These are phyloP conservation scores for Fusarium tuaranense DNA, from an alignment of 2,329 filamentous ascomycete species.

Conservation along the genomic window DNA sequence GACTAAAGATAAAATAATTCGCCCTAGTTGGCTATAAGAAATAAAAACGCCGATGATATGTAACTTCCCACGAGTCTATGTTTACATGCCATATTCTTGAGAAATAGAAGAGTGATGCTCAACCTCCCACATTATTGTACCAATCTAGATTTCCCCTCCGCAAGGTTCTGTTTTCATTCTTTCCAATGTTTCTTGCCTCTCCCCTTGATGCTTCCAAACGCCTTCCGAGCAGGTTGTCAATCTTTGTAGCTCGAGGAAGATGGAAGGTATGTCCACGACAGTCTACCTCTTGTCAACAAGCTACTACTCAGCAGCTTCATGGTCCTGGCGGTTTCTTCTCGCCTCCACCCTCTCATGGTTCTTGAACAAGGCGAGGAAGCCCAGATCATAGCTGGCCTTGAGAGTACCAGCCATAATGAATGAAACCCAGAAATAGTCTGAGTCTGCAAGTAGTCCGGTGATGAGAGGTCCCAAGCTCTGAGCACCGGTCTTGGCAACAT, in stretches of 20 bases:
- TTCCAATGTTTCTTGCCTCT: background rate
- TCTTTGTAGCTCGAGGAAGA: background rate
- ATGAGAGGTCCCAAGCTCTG: slow-evolving; percentile 72
- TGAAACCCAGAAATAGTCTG: slow-evolving; percentile 68
- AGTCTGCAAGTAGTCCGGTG: slow-evolving; percentile 71
- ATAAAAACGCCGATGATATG: background rate
- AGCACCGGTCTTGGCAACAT: slow-evolving; percentile 74
- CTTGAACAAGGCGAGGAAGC: slow-evolving; percentile 57
- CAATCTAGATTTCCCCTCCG: background rate
- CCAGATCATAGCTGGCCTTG: slow-evolving; percentile 72
- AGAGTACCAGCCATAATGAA: slow-evolving; percentile 73
- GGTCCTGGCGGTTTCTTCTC: background rate
- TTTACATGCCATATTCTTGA: background rate
- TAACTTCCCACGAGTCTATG: background rate
- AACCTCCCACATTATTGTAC: background rate
- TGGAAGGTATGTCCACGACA: background rate
- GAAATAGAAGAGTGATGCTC: background rate
- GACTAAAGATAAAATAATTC: background rate
- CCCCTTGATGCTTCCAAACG: background rate
- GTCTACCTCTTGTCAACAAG: background rate
- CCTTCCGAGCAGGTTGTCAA: background rate
- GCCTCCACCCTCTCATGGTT: slow-evolving; percentile 33
- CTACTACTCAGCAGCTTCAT: background rate
- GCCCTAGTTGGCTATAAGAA: background rate
- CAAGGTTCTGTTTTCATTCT: background rate